A percentile compares a stretch with the other conserved stretches of the same genome.
Conservation (phyloP, 176 grass and related monocot species). For the Musa itinerans region DNA sequence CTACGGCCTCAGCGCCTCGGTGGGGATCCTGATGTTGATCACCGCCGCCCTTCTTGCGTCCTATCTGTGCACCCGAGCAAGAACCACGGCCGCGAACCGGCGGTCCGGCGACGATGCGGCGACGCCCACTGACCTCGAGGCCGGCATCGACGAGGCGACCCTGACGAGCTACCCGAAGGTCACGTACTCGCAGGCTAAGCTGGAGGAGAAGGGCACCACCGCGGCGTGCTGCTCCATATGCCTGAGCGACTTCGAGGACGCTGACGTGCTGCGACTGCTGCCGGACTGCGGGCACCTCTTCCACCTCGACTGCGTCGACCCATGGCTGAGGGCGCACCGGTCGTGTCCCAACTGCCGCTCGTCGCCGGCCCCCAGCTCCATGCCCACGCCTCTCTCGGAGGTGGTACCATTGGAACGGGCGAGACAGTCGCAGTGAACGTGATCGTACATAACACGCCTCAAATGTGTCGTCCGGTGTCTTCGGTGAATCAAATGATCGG, state of each 20-base stretch:
- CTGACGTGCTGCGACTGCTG: conserved; percentile 29
- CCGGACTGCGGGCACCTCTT: conserved; percentile 37
- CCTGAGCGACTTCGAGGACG: conserved; percentile 23
- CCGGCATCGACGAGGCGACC: conserved; percentile 14
- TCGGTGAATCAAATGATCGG: too few relatives aligned
- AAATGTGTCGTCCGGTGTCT: too few relatives aligned
- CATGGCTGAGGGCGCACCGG: conserved; percentile 30
- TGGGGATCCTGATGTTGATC: neutral
- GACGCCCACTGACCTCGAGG: neutral
- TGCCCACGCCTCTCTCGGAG: neutral
- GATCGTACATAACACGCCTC: too few relatives aligned
- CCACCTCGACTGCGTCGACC: conserved; percentile 39
- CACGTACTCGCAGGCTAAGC: conserved; percentile 15
- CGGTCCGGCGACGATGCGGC: conserved; percentile 11
- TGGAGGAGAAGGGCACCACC: neutral
- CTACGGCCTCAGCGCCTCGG: neutral
- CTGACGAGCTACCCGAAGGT: conserved; percentile 14
- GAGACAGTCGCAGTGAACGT: conserved; percentile 1
- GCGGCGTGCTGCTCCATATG: conserved; percentile 23
- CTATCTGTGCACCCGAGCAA: neutral
- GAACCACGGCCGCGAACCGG: neutral
- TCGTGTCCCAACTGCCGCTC: conserved; percentile 43
- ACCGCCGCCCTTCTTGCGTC: neutral
- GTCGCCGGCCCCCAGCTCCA: conserved; percentile 2
- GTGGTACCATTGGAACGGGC: neutral